phyloP scores from a whole-genome alignment of 805 yeast genomes.

The Yamadazyma philogaea region DNA sequence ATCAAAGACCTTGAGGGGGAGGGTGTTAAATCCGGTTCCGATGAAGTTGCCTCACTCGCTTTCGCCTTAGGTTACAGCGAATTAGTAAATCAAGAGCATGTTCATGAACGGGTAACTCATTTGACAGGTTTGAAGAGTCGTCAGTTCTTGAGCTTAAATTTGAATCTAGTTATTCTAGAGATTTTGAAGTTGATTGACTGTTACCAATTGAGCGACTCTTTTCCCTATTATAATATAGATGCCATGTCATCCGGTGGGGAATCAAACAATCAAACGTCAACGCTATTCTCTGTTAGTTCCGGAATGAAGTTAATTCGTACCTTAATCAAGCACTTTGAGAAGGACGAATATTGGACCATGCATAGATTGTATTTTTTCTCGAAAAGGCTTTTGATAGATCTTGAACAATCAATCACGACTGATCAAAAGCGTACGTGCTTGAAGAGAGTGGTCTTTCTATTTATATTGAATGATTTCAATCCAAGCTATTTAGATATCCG shows the following conservation, averaged over 20 bases:
- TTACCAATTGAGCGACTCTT: background rate
- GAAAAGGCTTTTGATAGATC: constrained; percentile 8
- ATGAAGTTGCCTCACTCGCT: constrained; percentile 2
- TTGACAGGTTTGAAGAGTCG: background rate
- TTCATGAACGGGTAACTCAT: background rate
- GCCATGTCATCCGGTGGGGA: background rate
- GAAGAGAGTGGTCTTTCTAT: constrained; percentile 10
- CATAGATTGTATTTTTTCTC: constrained; percentile 10
- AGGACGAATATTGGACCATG: constrained; percentile 6
- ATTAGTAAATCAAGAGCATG: constrained; percentile 4
- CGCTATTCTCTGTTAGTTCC: constrained; percentile 5
- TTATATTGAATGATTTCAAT: background rate
- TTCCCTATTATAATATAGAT: background rate
- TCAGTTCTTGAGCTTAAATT: background rate
- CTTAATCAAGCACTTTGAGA: background rate
- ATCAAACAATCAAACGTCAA: background rate
- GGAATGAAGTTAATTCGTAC: constrained; percentile 7
- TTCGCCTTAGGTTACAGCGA: constrained; percentile 2
- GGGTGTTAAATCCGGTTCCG: background rate
- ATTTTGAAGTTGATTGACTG: constrained; percentile 3
- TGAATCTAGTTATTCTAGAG: constrained; percentile 6
- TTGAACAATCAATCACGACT: constrained; percentile 6
- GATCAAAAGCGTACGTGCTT: constrained; percentile 4
- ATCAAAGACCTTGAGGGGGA: background rate
- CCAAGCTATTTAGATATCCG: too few species aligned